Conservation (phyloP, 305 asterid genomes). For the Solanum chacoense region DNA sequence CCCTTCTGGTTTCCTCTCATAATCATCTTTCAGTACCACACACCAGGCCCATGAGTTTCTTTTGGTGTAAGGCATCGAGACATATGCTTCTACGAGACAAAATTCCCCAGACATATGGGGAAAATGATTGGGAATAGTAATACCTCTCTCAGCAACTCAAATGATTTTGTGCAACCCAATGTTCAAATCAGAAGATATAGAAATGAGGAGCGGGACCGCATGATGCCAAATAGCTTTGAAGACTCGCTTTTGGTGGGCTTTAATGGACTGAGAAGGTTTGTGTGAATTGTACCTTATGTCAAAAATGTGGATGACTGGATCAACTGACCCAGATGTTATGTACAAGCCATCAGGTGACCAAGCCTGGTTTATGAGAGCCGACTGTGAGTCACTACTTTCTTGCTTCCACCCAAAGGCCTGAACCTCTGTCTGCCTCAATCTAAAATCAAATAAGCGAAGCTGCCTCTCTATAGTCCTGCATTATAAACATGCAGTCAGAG, state of each 20-base stretch:
- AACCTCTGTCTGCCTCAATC: constrained; percentile 59
- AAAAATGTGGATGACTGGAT: constrained; percentile 72
- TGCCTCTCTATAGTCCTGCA: constrained; percentile 74
- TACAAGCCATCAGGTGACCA: constrained; percentile 96
- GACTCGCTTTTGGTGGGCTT: constrained; percentile 85
- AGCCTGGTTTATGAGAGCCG: constrained; percentile 88
- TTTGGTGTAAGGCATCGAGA: neutral
- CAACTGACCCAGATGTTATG: constrained; percentile 80
- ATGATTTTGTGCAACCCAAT: constrained; percentile 62
- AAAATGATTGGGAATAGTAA: neutral
- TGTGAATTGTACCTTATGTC: constrained; percentile 61
- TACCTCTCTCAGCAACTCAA: constrained; percentile 6
- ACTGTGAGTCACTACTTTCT: constrained; percentile 80
- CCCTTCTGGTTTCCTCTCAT: neutral
- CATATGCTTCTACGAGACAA: neutral
- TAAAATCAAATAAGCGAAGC: constrained; percentile 62
- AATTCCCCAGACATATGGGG: neutral
- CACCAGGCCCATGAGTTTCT: neutral
- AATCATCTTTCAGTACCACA: neutral
- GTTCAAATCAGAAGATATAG: constrained; percentile 87
- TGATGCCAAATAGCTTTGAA: constrained; percentile 95
- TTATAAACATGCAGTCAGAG: neutral
- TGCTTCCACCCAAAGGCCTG: constrained; percentile 91
- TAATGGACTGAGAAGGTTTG: constrained; percentile 69
- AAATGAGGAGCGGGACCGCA: constrained; percentile 64